Evolutionary conservation across 2,329 filamentous ascomycete genomes (phyloP).

Genomic region (Lachnellula arida): DNA sequence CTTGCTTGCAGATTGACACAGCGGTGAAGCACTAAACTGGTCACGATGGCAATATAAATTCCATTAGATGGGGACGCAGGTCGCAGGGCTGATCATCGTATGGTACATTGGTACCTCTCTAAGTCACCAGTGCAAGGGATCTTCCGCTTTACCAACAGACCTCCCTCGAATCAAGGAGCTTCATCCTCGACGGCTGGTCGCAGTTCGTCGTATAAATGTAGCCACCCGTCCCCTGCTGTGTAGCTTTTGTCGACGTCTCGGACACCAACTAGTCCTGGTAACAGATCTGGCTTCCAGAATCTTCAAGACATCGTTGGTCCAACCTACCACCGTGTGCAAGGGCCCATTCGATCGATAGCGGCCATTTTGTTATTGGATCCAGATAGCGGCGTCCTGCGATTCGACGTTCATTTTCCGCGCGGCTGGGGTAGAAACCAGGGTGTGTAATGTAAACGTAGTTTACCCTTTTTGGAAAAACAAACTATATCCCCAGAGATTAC

Average conservation of each 20-base stretch:
- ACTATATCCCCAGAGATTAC: slow-evolving; percentile 9
- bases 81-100: slow-evolving; percentile 24
- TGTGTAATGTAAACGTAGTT: slow-evolving; percentile 9
- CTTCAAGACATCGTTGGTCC: slow-evolving; percentile 12
- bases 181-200: slow-evolving; percentile 13
- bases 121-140: slow-evolving; percentile 14
- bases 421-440: slow-evolving; percentile 3
- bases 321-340: slow-evolving; percentile 18
- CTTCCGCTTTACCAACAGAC: slow-evolving; percentile 14
- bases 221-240: slow-evolving; percentile 27
- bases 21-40: slow-evolving; percentile 19
- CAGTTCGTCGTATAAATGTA: slow-evolving; percentile 26
- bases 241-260: slow-evolving; percentile 23
- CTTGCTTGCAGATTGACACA: slow-evolving; percentile 16
- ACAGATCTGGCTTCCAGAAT: slow-evolving; percentile 11
- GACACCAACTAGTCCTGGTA: slow-evolving; percentile 18
- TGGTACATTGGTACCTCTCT: slow-evolving; percentile 4
- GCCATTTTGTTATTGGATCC: slow-evolving; percentile 8
- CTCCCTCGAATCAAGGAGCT: slow-evolving; percentile 25
- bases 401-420: slow-evolving; percentile 8
- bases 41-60: slow-evolving; percentile 19
- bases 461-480: slow-evolving; percentile 21
- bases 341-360: slow-evolving; percentile 3
- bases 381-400: slow-evolving; percentile 2
- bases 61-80: slow-evolving; percentile 19